Evolutionary conservation across 441 rosid genomes (phyloP), one percentile per base, ranked within the genome.

Genomic region (Adansonia gregorii): DNA sequence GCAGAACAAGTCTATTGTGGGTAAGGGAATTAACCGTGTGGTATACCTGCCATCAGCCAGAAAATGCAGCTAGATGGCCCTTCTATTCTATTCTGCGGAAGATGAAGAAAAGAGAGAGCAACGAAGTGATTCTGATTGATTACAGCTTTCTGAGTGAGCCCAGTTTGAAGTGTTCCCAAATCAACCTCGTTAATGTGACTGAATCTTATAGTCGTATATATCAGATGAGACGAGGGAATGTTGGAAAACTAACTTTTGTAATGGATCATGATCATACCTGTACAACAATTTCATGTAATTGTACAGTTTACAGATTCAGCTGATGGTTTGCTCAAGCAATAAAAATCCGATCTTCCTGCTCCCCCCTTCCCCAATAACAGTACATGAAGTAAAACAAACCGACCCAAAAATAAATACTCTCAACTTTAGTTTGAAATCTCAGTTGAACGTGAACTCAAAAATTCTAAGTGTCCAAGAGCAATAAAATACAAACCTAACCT

Each of bases 1-100:
- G 59, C 97, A 92, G 86, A 92, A 93, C 84, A 92, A 90, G 85
- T 85, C 91, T 11, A 87, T 93, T 14, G 94, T 92, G 15, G 99
- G 99, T 6, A 92, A 90, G 78, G 94, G 94, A 31, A 69, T 35
- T 35, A 35, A 35, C 75, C 0, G 93, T 91, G 19, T 95, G 98
- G 99, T 91, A 93, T 75, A 91, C 65, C 91, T 88, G 90, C 85
- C 76, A 87, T 91, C 73, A 83, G 91, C 82, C 94, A 88, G 79
- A 83, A 84, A 64, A 80, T 78, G 81, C 78, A 79, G 85, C 88
- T 87, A 81, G 91, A 93, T 78, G 84, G 39, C 39, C 39, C 39
- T 35, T 35, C 39, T 35, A 35, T 35, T 35, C 39, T 35, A 35
- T 35, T 35, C 39, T 35, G 39, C 39, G 39, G 39, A 35, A 3